Conservation (phyloP, 768 basidiomycete genomes). For the Lactarius evosmus region DNA sequence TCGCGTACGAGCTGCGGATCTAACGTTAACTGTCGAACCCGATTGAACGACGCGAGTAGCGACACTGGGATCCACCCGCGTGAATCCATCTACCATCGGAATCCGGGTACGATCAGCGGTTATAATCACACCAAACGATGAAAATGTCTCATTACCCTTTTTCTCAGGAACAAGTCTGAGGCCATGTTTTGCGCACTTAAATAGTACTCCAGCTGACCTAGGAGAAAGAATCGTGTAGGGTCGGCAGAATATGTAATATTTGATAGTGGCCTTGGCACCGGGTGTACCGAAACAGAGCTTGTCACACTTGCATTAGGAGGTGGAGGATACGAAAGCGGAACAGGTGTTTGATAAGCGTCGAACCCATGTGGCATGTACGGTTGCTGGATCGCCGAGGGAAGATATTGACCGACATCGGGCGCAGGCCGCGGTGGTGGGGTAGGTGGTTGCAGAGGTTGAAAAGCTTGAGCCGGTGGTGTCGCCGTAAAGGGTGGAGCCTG, state of each 20-base stretch:
- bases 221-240: constrained; percentile 59
- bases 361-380: constrained; percentile 27
- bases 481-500: constrained; percentile 20
- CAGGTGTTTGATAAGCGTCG: constrained; percentile 32
- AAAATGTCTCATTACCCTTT: constrained; percentile 46
- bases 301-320: constrained; percentile 24
- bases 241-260: constrained; percentile 58
- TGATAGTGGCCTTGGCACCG: constrained; percentile 48
- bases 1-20: constrained; percentile 63
- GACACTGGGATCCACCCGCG: constrained; percentile 83
- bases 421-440: constrained; percentile 14
- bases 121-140: neutral
- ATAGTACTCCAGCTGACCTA: constrained; percentile 90
- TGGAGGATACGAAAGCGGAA: constrained; percentile 32
- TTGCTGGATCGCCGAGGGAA: constrained; percentile 17
- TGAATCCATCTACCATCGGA: constrained; percentile 70
- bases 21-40: constrained; percentile 64
- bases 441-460: constrained; percentile 30
- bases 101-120: constrained; percentile 11
- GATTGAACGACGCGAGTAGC: constrained; percentile 84
- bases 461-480: constrained; percentile 24
- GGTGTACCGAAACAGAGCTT: constrained; percentile 34
- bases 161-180: constrained; percentile 79
- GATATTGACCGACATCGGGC: constrained; percentile 29
- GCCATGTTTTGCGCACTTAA: constrained; percentile 86